Evolutionary conservation across 495 filamentous ascomycete species (phyloP).

Genomic region (Xylaria bambusicola): DNA sequence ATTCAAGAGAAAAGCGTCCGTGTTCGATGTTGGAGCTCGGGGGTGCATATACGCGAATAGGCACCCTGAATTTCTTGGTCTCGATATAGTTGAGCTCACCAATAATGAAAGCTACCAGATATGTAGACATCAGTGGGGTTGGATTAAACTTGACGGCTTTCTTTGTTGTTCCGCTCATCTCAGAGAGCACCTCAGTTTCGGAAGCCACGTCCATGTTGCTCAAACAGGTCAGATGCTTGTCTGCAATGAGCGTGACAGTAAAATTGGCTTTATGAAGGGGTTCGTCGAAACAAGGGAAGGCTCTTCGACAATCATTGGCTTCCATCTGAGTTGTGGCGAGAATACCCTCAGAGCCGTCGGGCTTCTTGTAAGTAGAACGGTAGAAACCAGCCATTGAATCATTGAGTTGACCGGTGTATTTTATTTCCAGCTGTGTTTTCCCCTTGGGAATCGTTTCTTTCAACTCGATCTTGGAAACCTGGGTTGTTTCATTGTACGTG

Average conservation of each 20-base stretch:
- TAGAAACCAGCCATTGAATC: conserved; percentile 86
- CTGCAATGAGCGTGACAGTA: conserved; percentile 71
- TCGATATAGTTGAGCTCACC: conserved; percentile 77
- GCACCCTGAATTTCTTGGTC: conserved; percentile 71
- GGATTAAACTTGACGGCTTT: conserved; percentile 75
- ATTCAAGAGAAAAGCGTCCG: conserved; percentile 67
- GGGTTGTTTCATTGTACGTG: conserved; percentile 62
- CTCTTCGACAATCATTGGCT: conserved; percentile 72
- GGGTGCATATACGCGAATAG: conserved; percentile 69
- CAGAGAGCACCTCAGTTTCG: conserved; percentile 61
- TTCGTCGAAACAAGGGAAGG: conserved; percentile 80
- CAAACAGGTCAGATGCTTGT: conserved; percentile 71
- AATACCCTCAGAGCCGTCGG: conserved; percentile 62
- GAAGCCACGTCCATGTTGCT: conserved; percentile 79
- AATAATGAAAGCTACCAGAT: conserved; percentile 74
- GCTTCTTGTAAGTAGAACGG: conserved; percentile 70
- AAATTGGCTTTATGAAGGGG: conserved; percentile 74
- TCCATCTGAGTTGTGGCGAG: conserved; percentile 84
- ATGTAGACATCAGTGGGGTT: conserved; percentile 76
- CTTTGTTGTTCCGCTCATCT: conserved; percentile 55
- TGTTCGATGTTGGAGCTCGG: conserved; percentile 65
- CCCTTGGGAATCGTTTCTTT: conserved; percentile 60
- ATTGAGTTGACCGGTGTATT: conserved; percentile 68
- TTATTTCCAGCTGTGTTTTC: conserved; percentile 65
- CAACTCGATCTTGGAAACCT: conserved; percentile 66